Evolutionary conservation across 352 stramenopile genomes (phyloP), one percentile per base, ranked within the genome.

Genomic region (Pythium oligandrum): DNA sequence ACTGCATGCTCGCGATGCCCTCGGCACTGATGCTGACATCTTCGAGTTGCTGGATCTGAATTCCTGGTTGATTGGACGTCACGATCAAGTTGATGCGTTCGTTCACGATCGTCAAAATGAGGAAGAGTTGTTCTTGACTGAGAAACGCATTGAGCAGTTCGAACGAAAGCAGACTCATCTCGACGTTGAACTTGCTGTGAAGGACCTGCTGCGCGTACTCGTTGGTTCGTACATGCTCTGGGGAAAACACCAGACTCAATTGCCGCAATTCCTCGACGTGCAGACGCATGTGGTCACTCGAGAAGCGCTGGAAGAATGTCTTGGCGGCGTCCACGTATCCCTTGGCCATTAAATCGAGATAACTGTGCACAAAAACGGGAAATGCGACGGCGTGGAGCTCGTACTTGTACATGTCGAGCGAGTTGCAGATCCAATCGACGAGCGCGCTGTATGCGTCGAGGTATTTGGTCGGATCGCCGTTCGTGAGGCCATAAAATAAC

Each of bases 331-430:
- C 68, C 3, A 59, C 42, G 30, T 72, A 87, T 0, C 81, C 83
- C 47, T 90, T 90, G 3, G 67, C 56, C n/a, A 91, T 54, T 31
- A 93, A 63, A 52, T 93, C 83, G 38, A 93, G 58, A 57, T 83
- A 92, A 59, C 77, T 89, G 66, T 92, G 83, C 44, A 90, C 79
- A 52, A 90, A 93, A 49, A 93, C 59, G 37, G 83, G 83, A 36
- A 88, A 93, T 35, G 76, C 66, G 42, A 93, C 72, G 0, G 73
- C 77, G 53, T 93, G 81, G 44, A 93, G 63, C 59, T 93, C 83
- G 61, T 81, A 87, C 51, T 88, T 88, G 63, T 90, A 90, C 79
- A 90, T 88, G 50, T 93, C 83, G 9, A 93, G 63, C 57, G 83
- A 87, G 59, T 90, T 91, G 64, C 75, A 84, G 46, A 93, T 85